Evolutionary conservation across 495 filamentous ascomycete genomes (phyloP).

Genomic region (Neurospora terricola): DNA sequence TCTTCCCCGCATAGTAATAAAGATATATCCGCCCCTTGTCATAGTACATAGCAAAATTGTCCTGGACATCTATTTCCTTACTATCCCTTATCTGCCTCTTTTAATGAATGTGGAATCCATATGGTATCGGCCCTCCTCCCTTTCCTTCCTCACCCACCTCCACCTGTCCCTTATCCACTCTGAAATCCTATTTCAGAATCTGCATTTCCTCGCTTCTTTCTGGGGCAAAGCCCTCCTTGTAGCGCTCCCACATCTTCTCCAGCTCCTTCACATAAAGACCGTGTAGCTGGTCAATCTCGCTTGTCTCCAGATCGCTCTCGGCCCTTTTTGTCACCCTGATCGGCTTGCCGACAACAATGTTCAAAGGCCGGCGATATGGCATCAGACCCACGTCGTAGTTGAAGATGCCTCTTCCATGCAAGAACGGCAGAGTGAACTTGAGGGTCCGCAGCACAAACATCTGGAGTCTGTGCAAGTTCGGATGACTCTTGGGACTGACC

Average conservation of each 20-base stretch:
- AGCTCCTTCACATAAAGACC: conserved; percentile 68
- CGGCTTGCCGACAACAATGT: conserved; percentile 78
- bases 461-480: conserved; percentile 64
- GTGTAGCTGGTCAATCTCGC: conserved; percentile 75
- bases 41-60: not conserved
- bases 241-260: conserved; percentile 71
- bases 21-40: not conserved
- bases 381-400: conserved; percentile 95
- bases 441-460: conserved; percentile 69
- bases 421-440: conserved; percentile 88
- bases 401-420: conserved; percentile 87
- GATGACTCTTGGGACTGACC: conserved; percentile 57
- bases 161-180: not conserved
- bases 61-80: not conserved
- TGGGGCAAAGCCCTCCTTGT: conserved; percentile 76
- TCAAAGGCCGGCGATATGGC: conserved; percentile 80
- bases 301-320: conserved; percentile 44
- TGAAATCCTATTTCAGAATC: conserved; percentile 52
- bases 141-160: not conserved
- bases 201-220: conserved; percentile 64
- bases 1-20: not conserved
- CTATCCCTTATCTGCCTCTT: not conserved
- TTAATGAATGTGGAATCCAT: not conserved
- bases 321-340: conserved; percentile 47
- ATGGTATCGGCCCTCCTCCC: not conserved